Percentiles rank a stretch among this genome's conserved stretches.
Evolutionary conservation across 768 basidiomycete species (phyloP).

Genomic region (Tylopilus cervinicoccineus): DNA sequence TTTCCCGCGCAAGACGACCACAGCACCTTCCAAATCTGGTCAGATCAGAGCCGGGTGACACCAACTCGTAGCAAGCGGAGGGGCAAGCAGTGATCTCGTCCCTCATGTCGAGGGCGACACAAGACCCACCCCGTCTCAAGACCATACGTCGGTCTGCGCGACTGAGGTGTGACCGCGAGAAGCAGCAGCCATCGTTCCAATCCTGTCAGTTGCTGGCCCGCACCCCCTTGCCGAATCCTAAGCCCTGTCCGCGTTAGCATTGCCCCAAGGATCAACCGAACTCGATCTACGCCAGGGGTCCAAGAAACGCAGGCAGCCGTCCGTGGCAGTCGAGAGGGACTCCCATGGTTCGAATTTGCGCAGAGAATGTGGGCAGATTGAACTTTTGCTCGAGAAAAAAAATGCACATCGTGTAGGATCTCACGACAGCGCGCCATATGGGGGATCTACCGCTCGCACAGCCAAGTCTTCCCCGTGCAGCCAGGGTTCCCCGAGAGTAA

Average conservation of each 20-base stretch:
- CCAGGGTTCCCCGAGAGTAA: constrained; percentile 35
- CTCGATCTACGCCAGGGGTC: background rate
- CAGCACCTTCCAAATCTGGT: constrained; percentile 32
- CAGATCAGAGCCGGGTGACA: constrained; percentile 4
- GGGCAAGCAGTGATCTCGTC: background rate
- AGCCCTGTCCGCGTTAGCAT: constrained; percentile 9
- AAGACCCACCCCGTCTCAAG: constrained; percentile 8
- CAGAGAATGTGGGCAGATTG: constrained; percentile 13
- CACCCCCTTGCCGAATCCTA: background rate
- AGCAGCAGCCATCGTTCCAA: background rate
- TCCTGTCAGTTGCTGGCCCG: constrained; percentile 14
- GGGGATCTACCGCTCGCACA: background rate
- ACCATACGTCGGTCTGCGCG: constrained; percentile 23
- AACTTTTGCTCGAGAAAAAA: background rate
- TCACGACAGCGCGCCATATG: constrained; percentile 1
- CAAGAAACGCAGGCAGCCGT: constrained; percentile 11
- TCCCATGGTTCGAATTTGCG: constrained; percentile 6
- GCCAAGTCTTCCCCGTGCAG: constrained; percentile 20
- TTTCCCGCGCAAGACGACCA: constrained; percentile 22
- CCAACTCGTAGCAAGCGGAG: background rate
- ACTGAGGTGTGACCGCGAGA: constrained; percentile 4
- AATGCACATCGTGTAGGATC: background rate
- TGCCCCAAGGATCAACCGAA: background rate
- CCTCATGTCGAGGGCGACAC: constrained; percentile 19
- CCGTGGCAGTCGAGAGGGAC: background rate